Conservation (phyloP, 2,329 filamentous ascomycete genomes). For the Aspergillus fumigatiaffinis region DNA sequence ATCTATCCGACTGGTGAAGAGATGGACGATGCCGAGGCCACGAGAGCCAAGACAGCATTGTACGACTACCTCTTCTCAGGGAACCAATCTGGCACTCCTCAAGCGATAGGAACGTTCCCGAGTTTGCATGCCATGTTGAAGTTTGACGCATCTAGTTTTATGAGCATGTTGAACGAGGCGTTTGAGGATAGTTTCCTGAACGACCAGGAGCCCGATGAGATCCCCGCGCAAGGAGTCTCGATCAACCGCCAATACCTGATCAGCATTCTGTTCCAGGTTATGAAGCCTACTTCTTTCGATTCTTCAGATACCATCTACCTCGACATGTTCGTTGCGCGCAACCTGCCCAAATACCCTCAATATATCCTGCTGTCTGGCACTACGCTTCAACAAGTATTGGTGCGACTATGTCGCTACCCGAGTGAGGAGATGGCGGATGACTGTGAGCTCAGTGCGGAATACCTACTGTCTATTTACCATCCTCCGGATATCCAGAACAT, state of each 20-base stretch:
- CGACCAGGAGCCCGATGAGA: conserved; percentile 63
- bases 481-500: conserved; percentile 74
- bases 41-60: conserved; percentile 76
- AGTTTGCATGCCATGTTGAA: conserved; percentile 79
- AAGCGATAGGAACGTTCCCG: conserved; percentile 71
- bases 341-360: conserved; percentile 92
- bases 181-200: conserved; percentile 96
- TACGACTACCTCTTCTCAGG: conserved; percentile 95
- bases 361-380: conserved; percentile 89
- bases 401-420: conserved; percentile 80
- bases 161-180: conserved; percentile 93
- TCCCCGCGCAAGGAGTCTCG: conserved; percentile 52
- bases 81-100: conserved; percentile 44
- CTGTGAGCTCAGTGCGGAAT: conserved; percentile 94
- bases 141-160: conserved; percentile 85
- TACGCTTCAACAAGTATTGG: conserved; percentile 73
- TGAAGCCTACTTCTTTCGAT: conserved; percentile 68
- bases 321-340: conserved; percentile 97
- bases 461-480: conserved; percentile 87
- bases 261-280: conserved; percentile 84
- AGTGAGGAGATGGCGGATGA: conserved; percentile 79
- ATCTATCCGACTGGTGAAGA: conserved; percentile 82
- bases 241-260: conserved; percentile 91
- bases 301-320: conserved; percentile 85
- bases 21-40: conserved; percentile 69